A percentile compares a stretch with the other conserved stretches of the same genome.
Conservation (phyloP, 2,329 filamentous ascomycete genomes). For the Phialocephala subalpina region DNA sequence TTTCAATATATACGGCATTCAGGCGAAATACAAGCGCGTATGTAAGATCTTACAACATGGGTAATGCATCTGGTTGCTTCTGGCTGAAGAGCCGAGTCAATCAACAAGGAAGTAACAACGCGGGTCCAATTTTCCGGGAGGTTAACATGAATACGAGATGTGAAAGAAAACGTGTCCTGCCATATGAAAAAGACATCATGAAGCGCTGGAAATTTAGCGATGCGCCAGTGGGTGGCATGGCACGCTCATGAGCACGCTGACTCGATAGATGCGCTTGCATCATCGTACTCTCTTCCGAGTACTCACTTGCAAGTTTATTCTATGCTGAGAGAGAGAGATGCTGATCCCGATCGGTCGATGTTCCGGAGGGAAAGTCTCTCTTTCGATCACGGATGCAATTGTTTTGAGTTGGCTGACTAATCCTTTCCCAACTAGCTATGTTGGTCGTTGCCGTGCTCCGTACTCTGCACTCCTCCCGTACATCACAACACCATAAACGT, state of each 20-base stretch:
- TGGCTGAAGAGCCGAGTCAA: conserved; percentile 4
- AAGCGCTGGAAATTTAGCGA: not conserved
- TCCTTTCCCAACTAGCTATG: no score
- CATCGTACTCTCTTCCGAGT: not conserved
- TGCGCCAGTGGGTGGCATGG: not conserved
- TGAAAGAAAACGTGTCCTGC: not conserved
- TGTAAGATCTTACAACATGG: not conserved
- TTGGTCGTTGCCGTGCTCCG: no score
- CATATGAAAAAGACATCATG: not conserved
- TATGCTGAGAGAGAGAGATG: no score
- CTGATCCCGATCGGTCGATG: no score
- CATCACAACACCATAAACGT: no score
- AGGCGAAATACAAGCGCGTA: conserved; percentile 4
- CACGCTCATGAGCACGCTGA: no score
- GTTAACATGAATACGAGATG: not conserved
- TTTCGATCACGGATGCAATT: no score
- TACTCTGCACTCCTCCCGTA: no score
- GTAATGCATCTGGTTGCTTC: not conserved
- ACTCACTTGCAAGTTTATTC: no score
- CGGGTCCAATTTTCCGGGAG: not conserved
- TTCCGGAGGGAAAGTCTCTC: no score
- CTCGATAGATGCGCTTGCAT: not conserved
- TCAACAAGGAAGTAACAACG: not conserved
- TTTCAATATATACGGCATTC: not conserved
- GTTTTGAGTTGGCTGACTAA: no score